A percentile compares a stretch with the other conserved stretches of the same genome.
These are phyloP conservation scores for Entomophthora muscae DNA, from an alignment of 371 early-diverging fungal species.

Conservation along the genomic window DNA sequence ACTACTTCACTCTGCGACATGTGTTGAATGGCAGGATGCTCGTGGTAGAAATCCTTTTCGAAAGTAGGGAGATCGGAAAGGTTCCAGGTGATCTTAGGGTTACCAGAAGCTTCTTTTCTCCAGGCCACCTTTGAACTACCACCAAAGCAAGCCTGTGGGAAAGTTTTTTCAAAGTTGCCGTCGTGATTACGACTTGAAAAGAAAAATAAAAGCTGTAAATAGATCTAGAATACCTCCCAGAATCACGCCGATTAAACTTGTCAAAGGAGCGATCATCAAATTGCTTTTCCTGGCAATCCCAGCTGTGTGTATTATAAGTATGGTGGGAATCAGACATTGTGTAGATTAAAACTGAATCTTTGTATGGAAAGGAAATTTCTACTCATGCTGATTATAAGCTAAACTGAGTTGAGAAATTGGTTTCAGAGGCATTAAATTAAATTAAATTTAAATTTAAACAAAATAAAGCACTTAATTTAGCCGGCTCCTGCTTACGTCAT, in stretches of 20 bases:
- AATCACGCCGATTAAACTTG: neutral
- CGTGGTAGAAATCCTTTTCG: conserved; percentile 91
- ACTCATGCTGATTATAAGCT: too few species aligned
- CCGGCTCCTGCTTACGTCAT: too few species aligned
- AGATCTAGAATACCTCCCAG: neutral
- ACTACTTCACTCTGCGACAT: conserved; percentile 36
- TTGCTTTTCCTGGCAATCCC: neutral
- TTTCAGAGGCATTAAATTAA: too few species aligned
- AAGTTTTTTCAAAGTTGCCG: neutral
- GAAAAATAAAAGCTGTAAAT: neutral
- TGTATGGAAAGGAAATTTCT: too few species aligned
- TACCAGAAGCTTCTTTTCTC: conserved; percentile 9
- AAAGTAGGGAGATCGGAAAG: conserved; percentile 43
- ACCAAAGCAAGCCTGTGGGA: neutral
- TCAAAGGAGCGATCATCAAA: neutral
- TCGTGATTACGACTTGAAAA: neutral
- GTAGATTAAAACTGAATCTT: too few species aligned
- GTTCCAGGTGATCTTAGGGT: conserved; percentile 48
- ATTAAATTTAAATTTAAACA: too few species aligned
- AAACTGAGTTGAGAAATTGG: too few species aligned
- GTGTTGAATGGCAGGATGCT: conserved; percentile 35
- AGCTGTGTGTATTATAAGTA: too few species aligned
- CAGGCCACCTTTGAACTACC: neutral
- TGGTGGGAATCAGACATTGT: too few species aligned
- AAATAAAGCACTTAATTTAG: too few species aligned